Conservation (phyloP, 2,329 filamentous ascomycete species). For the Fusarium penzigii region DNA sequence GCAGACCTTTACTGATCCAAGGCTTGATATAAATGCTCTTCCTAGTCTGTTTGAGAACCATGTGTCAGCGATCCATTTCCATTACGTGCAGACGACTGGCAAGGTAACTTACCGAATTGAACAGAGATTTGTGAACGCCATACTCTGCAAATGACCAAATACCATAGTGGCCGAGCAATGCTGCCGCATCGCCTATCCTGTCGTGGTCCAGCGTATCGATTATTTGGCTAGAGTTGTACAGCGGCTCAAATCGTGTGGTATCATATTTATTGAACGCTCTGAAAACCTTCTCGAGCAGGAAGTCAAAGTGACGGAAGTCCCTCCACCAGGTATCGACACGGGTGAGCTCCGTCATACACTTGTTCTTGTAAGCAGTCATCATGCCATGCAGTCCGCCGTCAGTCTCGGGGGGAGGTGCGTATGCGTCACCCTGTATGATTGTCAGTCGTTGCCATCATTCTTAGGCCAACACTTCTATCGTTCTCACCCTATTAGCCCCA, state of each 20-base stretch:
- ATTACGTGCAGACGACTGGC: not conserved
- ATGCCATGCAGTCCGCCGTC: too few relatives aligned
- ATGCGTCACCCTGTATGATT: too few relatives aligned
- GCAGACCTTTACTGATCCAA: slow-evolving; percentile 6
- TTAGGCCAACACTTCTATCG: too few relatives aligned
- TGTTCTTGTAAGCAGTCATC: not conserved
- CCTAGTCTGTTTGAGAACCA: not conserved
- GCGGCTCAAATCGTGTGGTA: not conserved
- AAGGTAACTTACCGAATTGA: slow-evolving; percentile 13
- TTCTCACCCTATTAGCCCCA: not conserved
- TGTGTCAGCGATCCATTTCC: not conserved
- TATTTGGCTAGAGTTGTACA: not conserved
- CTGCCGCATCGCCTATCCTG: slow-evolving; percentile 3
- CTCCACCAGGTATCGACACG: not conserved
- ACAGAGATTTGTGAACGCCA: slow-evolving; percentile 7
- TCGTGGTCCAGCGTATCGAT: slow-evolving; percentile 4
- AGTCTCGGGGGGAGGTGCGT: too few relatives aligned
- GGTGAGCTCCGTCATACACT: not conserved
- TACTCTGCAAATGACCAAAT: slow-evolving; percentile 16
- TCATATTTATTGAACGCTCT: slow-evolving; percentile 8
- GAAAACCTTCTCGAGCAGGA: slow-evolving; percentile 6
- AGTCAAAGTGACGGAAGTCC: not conserved
- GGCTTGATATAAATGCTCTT: slow-evolving; percentile 10
- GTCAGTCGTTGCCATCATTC: too few relatives aligned
- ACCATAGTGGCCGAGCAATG: slow-evolving; percentile 1